phyloP scores from a whole-genome alignment of 2,329 filamentous ascomycete species.

The Penicillium sp. region DNA sequence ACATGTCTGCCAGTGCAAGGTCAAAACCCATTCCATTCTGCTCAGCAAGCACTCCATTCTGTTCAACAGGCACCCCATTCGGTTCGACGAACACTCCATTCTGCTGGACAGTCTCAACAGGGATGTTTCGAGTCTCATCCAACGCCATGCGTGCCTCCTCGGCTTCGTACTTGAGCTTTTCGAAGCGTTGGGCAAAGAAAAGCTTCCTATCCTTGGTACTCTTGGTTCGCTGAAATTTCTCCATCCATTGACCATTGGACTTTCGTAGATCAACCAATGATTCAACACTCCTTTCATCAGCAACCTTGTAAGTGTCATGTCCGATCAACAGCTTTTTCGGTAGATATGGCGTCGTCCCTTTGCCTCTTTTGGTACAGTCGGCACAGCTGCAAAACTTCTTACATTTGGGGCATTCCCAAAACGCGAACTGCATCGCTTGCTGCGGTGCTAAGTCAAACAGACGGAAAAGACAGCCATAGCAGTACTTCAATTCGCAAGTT shows the following conservation, averaged over 20 bases:
- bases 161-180: conserved; percentile 57
- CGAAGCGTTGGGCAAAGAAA: conserved; percentile 40
- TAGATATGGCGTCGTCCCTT: conserved; percentile 75
- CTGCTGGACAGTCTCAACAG: not conserved
- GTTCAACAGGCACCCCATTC: not conserved
- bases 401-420: conserved; percentile 91
- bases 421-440: conserved; percentile 74
- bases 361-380: conserved; percentile 71
- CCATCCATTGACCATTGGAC: conserved; percentile 85
- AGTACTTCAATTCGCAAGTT: conserved; percentile 77
- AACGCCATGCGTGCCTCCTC: conserved; percentile 32
- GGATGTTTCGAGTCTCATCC: not conserved
- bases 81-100: not conserved
- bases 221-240: conserved; percentile 59
- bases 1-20: not conserved
- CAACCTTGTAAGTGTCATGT: conserved; percentile 86
- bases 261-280: conserved; percentile 86
- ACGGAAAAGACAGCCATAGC: conserved; percentile 89
- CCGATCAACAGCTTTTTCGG: conserved; percentile 87
- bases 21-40: not conserved
- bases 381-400: conserved; percentile 85
- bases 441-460: conserved; percentile 91
- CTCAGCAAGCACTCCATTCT: not conserved
- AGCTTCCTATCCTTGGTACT: conserved; percentile 24
- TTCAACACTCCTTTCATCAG: conserved; percentile 89